Evolutionary conservation across 1,284 basidiomycete genomes (phyloP).

Genomic region (Leccinum angustisporum): DNA sequence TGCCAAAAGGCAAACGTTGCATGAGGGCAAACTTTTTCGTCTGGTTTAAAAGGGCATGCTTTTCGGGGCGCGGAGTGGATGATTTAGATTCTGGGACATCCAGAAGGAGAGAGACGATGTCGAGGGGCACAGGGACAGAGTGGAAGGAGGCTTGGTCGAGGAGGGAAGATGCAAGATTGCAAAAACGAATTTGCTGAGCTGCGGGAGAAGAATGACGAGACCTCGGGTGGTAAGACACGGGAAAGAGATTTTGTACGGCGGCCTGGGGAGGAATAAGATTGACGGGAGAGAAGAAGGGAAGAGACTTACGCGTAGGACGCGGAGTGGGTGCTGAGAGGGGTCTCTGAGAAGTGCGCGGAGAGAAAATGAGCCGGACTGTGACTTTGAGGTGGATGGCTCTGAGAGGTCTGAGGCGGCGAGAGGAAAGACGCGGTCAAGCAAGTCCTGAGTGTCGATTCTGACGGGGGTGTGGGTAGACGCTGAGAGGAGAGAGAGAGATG

Average conservation of each 20-base stretch:
- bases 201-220: conserved; percentile 59
- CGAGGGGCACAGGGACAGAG: conserved; percentile 44
- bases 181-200: conserved; percentile 69
- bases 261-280: conserved; percentile 37
- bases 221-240: conserved; percentile 64
- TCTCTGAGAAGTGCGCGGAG: conserved; percentile 63
- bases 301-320: conserved; percentile 48
- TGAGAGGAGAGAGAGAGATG: background rate
- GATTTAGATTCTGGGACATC: conserved; percentile 27
- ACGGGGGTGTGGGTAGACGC: conserved; percentile 7
- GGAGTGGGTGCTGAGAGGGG: conserved; percentile 51
- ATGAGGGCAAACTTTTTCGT: conserved; percentile 67
- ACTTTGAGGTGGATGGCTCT: conserved; percentile 37
- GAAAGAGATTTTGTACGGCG: conserved; percentile 64
- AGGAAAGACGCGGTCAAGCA: conserved; percentile 78
- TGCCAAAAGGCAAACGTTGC: conserved; percentile 70
- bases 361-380: conserved; percentile 46
- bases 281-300: conserved; percentile 13
- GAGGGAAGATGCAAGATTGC: conserved; percentile 66
- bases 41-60: conserved; percentile 26
- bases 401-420: conserved; percentile 40
- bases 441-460: conserved; percentile 69
- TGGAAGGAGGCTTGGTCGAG: conserved; percentile 65
- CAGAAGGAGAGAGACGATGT: conserved; percentile 46
- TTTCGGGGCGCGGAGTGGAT: conserved; percentile 23